A percentile compares a stretch with the other conserved stretches of the same genome.
phyloP scores from a whole-genome alignment of 1,139 yeast species.

The Pichia sp. region DNA sequence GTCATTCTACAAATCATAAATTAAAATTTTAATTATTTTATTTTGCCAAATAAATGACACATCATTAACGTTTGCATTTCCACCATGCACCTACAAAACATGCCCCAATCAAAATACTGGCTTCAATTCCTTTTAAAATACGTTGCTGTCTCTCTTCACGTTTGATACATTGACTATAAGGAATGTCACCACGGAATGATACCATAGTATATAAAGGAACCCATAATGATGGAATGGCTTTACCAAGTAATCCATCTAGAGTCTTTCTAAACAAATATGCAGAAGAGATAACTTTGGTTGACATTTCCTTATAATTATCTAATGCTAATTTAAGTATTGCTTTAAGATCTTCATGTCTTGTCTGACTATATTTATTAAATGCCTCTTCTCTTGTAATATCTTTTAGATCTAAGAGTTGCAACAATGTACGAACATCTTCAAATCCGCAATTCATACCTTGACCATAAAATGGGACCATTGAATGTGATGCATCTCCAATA shows the following conservation, averaged over 20 bases:
- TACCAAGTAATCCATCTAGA: conserved; percentile 61
- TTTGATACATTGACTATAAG: conserved; percentile 66
- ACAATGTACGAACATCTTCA: conserved; percentile 72
- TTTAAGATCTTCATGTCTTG: conserved; percentile 58
- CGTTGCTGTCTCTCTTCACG: conserved; percentile 45
- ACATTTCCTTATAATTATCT: conserved; percentile 82
- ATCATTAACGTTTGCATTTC: conserved; percentile 1
- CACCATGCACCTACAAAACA: conserved; percentile 6
- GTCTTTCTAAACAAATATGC: conserved; percentile 59
- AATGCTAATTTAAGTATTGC: conserved; percentile 76
- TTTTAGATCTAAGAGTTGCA: conserved; percentile 46
- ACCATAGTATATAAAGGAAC: conserved; percentile 89
- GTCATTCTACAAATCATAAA: no score
- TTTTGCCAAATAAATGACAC: not conserved
- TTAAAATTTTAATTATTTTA: no score
- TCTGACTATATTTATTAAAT: conserved; percentile 49
- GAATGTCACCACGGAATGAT: conserved; percentile 76
- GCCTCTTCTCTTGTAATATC: conserved; percentile 40
- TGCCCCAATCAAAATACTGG: conserved; percentile 12
- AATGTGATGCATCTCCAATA: conserved; percentile 91
- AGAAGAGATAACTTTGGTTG: conserved; percentile 67
- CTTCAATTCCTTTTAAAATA: conserved; percentile 32
- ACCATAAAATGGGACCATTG: conserved; percentile 96
- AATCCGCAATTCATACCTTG: conserved; percentile 98
- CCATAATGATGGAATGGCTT: conserved; percentile 56